phyloP scores from a whole-genome alignment of 2,329 filamentous ascomycete species.

The Aspergillus sp. region DNA sequence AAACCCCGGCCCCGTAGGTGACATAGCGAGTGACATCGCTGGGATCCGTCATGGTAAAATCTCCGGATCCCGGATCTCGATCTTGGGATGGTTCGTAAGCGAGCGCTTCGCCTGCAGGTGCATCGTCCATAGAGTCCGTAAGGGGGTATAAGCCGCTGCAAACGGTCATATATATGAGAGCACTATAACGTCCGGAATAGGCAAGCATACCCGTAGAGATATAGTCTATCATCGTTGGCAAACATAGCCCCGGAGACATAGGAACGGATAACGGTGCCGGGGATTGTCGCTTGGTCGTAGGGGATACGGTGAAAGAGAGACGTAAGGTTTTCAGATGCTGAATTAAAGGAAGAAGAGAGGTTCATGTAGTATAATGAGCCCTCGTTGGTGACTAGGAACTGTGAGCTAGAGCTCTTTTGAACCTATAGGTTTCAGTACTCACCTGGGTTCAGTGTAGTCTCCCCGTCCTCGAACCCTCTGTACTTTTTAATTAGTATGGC shows the following conservation, averaged over 20 bases:
- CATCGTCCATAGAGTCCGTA: slow-evolving; percentile 31
- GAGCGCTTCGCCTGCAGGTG: slow-evolving; percentile 1
- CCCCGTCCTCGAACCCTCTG: slow-evolving; percentile 29
- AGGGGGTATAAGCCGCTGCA: slow-evolving; percentile 23
- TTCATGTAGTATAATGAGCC: slow-evolving; percentile 60
- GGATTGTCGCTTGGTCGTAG: slow-evolving; percentile 49
- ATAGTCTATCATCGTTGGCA: slow-evolving; percentile 63
- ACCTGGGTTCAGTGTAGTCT: rapidly evolving
- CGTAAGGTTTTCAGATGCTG: slow-evolving; percentile 53
- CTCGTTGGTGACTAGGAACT: slow-evolving; percentile 45
- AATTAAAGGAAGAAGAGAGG: slow-evolving; percentile 58
- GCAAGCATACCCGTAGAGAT: slow-evolving; percentile 55
- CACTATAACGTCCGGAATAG: not conserved
- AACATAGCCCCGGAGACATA: slow-evolving; percentile 65
- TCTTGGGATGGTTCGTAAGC: slow-evolving; percentile 57
- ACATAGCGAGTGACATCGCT: slow-evolving; percentile 60
- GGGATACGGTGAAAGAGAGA: slow-evolving; percentile 46
- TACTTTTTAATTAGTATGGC: too few relatives aligned
- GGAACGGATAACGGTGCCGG: slow-evolving; percentile 55
- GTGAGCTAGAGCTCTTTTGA: too few relatives aligned
- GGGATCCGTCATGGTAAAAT: slow-evolving; percentile 36
- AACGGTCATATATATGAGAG: not conserved
- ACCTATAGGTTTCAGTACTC: too few relatives aligned
- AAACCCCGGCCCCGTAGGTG: slow-evolving; percentile 65
- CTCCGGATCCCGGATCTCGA: slow-evolving; percentile 34